phyloP scores from a whole-genome alignment of 352 stramenopile species.

The Halophytophthora batemanensis region DNA sequence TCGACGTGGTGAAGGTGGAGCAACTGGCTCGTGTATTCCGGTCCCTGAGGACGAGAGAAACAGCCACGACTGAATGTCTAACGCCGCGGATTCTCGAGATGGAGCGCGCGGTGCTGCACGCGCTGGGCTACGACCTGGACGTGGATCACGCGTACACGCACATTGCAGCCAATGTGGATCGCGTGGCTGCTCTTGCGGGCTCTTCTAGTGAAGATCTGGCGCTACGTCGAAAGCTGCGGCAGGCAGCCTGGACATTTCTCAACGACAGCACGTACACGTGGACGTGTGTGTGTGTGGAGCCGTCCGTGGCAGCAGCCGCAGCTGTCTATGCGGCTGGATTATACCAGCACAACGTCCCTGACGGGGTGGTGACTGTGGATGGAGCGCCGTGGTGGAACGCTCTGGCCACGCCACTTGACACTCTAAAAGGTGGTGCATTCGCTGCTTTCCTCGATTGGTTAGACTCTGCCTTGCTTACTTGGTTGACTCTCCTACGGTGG shows the following conservation, averaged over 20 bases:
- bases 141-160: conserved; percentile 43
- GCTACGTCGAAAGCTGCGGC: conserved; percentile 26
- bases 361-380: conserved; percentile 11
- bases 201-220: background rate
- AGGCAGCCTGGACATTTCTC: conserved; percentile 49
- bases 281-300: conserved; percentile 39
- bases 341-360: conserved; percentile 26
- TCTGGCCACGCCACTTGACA: conserved; percentile 20
- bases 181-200: conserved; percentile 19
- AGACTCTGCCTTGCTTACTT: conserved; percentile 3
- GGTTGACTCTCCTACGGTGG: conserved; percentile 16
- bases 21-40: conserved; percentile 23
- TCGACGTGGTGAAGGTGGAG: conserved; percentile 11
- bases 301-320: conserved; percentile 32
- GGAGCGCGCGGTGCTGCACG: conserved; percentile 43
- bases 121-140: conserved; percentile 41
- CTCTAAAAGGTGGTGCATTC: conserved; percentile 26
- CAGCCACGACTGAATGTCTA: conserved; percentile 2
- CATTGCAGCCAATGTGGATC: conserved; percentile 42
- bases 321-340: conserved; percentile 43
- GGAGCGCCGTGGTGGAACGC: conserved; percentile 31
- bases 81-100: conserved; percentile 14
- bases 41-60: background rate
- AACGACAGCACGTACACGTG: conserved; percentile 53
- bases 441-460: background rate